A percentile compares a stretch with the other conserved stretches of the same genome.
These are phyloP conservation scores for Insectozyma bohioensis DNA, from an alignment of 1,139 yeast genomes.

Conservation along the genomic window DNA sequence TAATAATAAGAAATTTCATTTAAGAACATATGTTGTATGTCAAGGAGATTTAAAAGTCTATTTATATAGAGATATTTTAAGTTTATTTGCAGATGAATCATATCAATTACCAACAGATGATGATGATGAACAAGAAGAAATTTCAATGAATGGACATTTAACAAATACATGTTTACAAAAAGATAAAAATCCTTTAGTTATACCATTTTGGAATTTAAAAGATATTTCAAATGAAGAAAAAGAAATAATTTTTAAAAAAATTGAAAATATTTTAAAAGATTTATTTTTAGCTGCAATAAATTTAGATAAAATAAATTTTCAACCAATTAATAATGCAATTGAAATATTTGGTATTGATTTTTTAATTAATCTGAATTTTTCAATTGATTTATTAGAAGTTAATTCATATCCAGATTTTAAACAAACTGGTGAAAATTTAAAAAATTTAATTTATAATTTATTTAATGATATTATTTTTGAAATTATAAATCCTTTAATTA, in stretches of 20 bases:
- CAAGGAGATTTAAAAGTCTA: constrained; percentile 72
- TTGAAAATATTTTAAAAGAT: constrained; percentile 64
- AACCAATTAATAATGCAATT: constrained; percentile 77
- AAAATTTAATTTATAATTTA: constrained; percentile 58
- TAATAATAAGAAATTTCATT: constrained; percentile 78
- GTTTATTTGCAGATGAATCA: constrained; percentile 67
- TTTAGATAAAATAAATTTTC: constrained; percentile 84
- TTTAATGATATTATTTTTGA: constrained; percentile 47
- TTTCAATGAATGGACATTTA: constrained; percentile 67
- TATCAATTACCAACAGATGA: constrained; percentile 43
- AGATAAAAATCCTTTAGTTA: constrained; percentile 47
- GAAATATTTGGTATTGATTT: constrained; percentile 91
- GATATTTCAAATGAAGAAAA: constrained; percentile 35
- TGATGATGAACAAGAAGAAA: constrained; percentile 28
- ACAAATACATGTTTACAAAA: constrained; percentile 92
- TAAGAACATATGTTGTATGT: constrained; percentile 81
- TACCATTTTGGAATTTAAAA: constrained; percentile 61
- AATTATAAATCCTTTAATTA: constrained; percentile 20
- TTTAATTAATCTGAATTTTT: constrained; percentile 56
- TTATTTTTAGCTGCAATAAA: constrained; percentile 79
- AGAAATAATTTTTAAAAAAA: constrained; percentile 47
- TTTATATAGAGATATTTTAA: constrained; percentile 76
- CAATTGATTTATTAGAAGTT: constrained; percentile 72
- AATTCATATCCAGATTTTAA: constrained; percentile 96
- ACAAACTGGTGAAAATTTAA: constrained; percentile 83